These are phyloP conservation scores for Phytopythium delawarense DNA, from an alignment of 352 stramenopile genomes.

Conservation along the genomic window DNA sequence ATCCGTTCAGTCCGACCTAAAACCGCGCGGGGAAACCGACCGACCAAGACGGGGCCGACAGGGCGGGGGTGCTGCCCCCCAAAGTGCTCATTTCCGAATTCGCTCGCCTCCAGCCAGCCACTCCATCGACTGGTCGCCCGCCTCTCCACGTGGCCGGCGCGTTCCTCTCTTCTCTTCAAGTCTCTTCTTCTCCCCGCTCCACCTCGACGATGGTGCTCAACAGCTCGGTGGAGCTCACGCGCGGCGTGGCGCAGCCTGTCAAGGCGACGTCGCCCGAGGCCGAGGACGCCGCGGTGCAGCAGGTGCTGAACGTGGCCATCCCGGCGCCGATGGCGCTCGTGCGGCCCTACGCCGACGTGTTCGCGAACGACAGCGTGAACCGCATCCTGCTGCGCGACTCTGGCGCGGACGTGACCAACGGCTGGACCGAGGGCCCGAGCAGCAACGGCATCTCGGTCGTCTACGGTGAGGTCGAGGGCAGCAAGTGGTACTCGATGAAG, in stretches of 20 bases:
- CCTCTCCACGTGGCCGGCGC: not conserved
- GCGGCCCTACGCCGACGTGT: conserved; percentile 40
- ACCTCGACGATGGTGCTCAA: conserved; percentile 37
- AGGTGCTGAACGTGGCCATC: conserved; percentile 35
- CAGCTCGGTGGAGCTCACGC: conserved; percentile 46
- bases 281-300: conserved; percentile 23
- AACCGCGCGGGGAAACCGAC: not conserved
- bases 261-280: conserved; percentile 30
- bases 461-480: conserved; percentile 56
- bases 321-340: conserved; percentile 47
- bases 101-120: conserved; percentile 11
- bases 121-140: not conserved
- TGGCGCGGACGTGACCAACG: conserved; percentile 51
- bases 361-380: conserved; percentile 52
- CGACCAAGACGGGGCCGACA: not conserved
- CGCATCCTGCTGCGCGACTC: conserved; percentile 53
- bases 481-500: conserved; percentile 72
- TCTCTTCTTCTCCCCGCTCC: conserved; percentile 6
- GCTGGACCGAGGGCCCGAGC: conserved; percentile 58
- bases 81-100: conserved; percentile 32
- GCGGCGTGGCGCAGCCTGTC: conserved; percentile 25
- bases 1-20: conserved; percentile 2
- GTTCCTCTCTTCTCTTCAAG: not conserved
- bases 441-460: conserved; percentile 74
- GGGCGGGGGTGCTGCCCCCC: too few relatives aligned